Percentiles rank a stretch among this genome's conserved stretches.
Conservation (phyloP, 768 basidiomycete species). For the Atractiella rhizophila region DNA sequence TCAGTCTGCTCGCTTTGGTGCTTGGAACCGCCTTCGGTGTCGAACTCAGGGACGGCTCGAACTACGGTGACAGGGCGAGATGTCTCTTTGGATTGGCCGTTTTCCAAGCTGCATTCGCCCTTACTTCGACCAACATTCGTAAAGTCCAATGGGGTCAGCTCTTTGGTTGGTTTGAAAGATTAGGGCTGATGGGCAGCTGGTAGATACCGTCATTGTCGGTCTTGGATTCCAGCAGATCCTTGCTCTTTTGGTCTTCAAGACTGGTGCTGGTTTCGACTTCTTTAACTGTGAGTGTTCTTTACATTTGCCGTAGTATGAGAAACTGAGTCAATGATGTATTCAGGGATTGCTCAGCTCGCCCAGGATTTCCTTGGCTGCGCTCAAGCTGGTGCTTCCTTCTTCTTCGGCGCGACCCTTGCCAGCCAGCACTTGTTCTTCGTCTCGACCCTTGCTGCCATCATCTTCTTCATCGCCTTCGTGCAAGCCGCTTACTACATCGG, state of each 20-base stretch:
- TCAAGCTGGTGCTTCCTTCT: constrained; percentile 47
- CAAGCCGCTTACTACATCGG: constrained; percentile 61
- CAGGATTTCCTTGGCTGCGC: constrained; percentile 50
- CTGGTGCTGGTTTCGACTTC: constrained; percentile 50
- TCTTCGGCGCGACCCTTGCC: constrained; percentile 42
- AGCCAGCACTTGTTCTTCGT: constrained; percentile 56
- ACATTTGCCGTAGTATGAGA: constrained; percentile 34
- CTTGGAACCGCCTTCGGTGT: constrained; percentile 64
- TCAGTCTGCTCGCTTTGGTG: constrained; percentile 45
- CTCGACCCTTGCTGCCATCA: constrained; percentile 38
- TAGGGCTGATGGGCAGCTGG: no score
- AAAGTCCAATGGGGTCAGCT: constrained; percentile 60
- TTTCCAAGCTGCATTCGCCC: constrained; percentile 53
- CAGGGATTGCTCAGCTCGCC: constrained; percentile 41
- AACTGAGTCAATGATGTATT: not conserved
- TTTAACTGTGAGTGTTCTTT: no score
- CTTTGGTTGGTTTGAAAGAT: no score
- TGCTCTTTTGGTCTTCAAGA: constrained; percentile 71
- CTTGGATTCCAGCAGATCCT: constrained; percentile 43
- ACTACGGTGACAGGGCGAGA: constrained; percentile 27
- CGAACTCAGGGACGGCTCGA: constrained; percentile 1
- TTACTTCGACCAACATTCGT: constrained; percentile 36
- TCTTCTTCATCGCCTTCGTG: constrained; percentile 81
- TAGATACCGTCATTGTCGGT: constrained; percentile 14
- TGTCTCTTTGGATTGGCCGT: constrained; percentile 55